phyloP scores from a whole-genome alignment of 2,329 filamentous ascomycete species.

The Huntiella savannae region DNA sequence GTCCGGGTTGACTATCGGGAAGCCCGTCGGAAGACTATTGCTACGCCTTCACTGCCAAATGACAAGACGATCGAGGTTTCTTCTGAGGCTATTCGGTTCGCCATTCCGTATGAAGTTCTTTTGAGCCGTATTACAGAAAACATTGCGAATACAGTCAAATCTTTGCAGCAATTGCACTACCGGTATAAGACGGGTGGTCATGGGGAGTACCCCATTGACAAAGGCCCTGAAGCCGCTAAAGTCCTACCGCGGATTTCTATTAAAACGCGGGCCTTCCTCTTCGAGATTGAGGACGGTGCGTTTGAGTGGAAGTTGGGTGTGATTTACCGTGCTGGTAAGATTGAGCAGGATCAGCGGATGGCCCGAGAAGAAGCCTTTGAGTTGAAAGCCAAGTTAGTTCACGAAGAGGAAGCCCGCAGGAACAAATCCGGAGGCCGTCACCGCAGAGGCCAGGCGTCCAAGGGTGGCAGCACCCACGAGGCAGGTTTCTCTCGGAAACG shows the following conservation, averaged over 20 bases:
- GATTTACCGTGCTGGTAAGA: slow-evolving; percentile 75
- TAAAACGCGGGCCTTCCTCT: slow-evolving; percentile 61
- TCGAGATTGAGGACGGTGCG: slow-evolving; percentile 86
- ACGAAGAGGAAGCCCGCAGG: slow-evolving; percentile 45
- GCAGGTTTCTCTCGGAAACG: slow-evolving; percentile 18
- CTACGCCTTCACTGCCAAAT: slow-evolving; percentile 34
- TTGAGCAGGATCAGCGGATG: slow-evolving; percentile 77
- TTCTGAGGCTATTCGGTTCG: slow-evolving; percentile 69
- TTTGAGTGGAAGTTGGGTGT: slow-evolving; percentile 95
- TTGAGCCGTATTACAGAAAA: slow-evolving; percentile 90
- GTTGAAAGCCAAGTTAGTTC: slow-evolving; percentile 69
- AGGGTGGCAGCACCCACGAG: background rate
- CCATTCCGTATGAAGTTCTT: slow-evolving; percentile 78
- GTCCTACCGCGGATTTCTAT: slow-evolving; percentile 70
- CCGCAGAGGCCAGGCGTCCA: slow-evolving; percentile 17
- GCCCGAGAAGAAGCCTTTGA: slow-evolving; percentile 80
- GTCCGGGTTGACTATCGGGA: slow-evolving; percentile 66
- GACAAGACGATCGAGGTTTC: slow-evolving; percentile 72
- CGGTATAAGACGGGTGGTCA: slow-evolving; percentile 63
- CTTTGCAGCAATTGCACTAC: slow-evolving; percentile 77
- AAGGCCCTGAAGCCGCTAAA: slow-evolving; percentile 71
- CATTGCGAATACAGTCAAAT: slow-evolving; percentile 69
- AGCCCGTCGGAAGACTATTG: slow-evolving; percentile 46
- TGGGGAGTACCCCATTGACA: slow-evolving; percentile 63
- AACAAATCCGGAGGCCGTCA: slow-evolving; percentile 29